These are phyloP conservation scores for Sphagnum tenellum DNA, from an alignment of 225 moss, liverwort and hornwort genomes.

Conservation along the genomic window DNA sequence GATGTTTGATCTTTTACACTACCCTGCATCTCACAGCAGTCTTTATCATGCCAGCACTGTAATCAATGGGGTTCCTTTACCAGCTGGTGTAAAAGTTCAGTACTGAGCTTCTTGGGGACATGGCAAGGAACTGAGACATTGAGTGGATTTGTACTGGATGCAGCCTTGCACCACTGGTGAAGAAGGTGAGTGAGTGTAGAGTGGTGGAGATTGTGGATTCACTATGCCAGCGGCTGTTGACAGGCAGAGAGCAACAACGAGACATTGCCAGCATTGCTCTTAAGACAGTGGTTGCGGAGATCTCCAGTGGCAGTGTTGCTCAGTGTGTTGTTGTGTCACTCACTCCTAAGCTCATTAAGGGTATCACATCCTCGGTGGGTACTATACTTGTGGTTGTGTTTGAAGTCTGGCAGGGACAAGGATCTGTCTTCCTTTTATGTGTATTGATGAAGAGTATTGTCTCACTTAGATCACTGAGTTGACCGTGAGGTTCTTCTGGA, in stretches of 20 bases:
- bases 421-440: not conserved
- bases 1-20: no score
- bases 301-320: constrained; percentile 85
- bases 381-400: no score
- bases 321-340: constrained; percentile 87
- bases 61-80: no score
- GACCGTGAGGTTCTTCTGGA: no score
- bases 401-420: not conserved
- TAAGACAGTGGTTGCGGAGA: constrained; percentile 97
- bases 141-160: constrained; percentile 12
- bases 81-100: no score
- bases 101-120: no score
- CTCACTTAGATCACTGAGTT: no score
- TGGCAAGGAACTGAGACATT: no score
- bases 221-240: constrained; percentile 74
- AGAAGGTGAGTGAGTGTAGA: constrained; percentile 94
- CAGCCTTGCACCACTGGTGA: constrained; percentile 98
- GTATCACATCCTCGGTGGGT: constrained; percentile 85
- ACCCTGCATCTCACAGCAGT: no score
- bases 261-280: constrained; percentile 99
- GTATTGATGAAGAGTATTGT: no score
- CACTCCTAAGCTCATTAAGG: constrained; percentile 93
- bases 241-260: constrained; percentile 96
- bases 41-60: no score
- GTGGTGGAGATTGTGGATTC: constrained; percentile 94